Base-by-base conservation (phyloP, 208 protist genomes). In the Trypanosoma boissoni region DNA sequence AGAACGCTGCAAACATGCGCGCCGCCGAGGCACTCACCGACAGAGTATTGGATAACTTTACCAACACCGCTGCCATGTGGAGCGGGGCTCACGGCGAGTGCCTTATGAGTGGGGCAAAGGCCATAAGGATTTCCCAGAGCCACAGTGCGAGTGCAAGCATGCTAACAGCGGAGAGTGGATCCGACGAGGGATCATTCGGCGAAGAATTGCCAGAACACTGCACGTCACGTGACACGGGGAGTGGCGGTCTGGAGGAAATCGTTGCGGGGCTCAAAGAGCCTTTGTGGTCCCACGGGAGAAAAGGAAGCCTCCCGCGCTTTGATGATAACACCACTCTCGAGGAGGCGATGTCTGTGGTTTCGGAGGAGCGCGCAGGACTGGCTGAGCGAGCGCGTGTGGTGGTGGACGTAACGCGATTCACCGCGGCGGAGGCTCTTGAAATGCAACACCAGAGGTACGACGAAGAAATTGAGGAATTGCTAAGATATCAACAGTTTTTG, bases 351-450 rank as follows among this genome's bases (percentile, higher is more conserved):
- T 24, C 12, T 50, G 31, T 67, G 26, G 18, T 58, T 21, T 51
- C 29, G 18, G 23, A 20, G 3, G 51, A 52, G 41, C 26, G 32
- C 48, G 28, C 16, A 23, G 26, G 24, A 34, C 7, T 68, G n/a
- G 28, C 53, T 21, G 44, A 60, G 26, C 44, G 58, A 23, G 64
- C 74, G 39, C 41, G 36, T 12, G 45, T 43, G 26, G 37, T 59
- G 1, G 52, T 77, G 21, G 62, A 74, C n/a, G 50, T 59, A n/a
- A 56, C 74, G 49, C 61, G 58, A 12, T 29, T n/a, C n/a, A 45
- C 61, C 3, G 65, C 68, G n/a, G 44, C 68, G 1, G 56, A 49
- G 4, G 41, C 42, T 4, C 31, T 76, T 0, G 28, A 70, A 41
- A 53, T 51, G 5, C 36, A 32, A 18, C 58, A 46, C 1, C 39